Conservation (phyloP, 768 basidiomycete species). For the Leccinum truebloodii region DNA sequence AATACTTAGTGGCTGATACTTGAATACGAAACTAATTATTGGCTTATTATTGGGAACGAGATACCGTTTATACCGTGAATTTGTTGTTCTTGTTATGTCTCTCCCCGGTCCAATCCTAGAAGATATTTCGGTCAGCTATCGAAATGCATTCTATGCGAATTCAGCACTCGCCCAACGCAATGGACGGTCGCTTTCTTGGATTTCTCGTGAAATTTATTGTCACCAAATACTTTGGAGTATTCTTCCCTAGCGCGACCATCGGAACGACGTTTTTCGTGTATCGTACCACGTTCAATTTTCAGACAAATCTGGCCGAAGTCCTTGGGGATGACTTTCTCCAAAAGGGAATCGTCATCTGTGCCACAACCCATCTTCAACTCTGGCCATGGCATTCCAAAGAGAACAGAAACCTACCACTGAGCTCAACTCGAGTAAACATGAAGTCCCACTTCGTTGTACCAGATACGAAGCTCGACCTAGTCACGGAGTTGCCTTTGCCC, state of each 20-base stretch:
- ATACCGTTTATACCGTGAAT: accelerated
- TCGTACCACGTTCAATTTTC: constrained; percentile 1
- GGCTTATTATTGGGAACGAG: constrained; percentile 9
- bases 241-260: too few species aligned
- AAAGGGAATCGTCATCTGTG: constrained; percentile 24
- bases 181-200: constrained; percentile 25
- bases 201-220: constrained; percentile 20
- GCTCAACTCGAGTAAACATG: background rate
- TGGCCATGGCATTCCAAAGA: background rate
- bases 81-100: accelerated
- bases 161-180: constrained; percentile 16
- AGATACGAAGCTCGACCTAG: background rate
- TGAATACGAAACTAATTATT: constrained; percentile 20
- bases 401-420: background rate
- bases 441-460: background rate
- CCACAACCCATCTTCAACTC: background rate
- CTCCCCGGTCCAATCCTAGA: constrained; percentile 15
- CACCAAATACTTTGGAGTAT: background rate
- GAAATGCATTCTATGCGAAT: background rate
- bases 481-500: background rate
- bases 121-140: background rate
- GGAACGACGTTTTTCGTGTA: background rate
- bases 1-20: constrained; percentile 19
- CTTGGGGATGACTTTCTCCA: constrained; percentile 5
- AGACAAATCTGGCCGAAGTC: constrained; percentile 20